A percentile compares a stretch with the other conserved stretches of the same genome.
These are phyloP conservation scores for Neocatenulostroma microsporum DNA, from an alignment of 2,329 filamentous ascomycete species.

Conservation along the genomic window DNA sequence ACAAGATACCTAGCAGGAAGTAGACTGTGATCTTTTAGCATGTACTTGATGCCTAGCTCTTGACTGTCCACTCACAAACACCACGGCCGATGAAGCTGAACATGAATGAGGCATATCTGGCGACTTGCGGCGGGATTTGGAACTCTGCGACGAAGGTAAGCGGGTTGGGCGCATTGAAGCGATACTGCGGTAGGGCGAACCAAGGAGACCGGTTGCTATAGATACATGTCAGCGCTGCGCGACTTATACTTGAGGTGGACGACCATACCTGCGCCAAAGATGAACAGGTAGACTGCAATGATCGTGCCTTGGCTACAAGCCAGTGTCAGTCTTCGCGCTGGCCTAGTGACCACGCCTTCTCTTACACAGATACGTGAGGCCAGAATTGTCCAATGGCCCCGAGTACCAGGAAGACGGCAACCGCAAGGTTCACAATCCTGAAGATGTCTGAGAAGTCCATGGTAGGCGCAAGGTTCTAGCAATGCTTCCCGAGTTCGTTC, in stretches of 20 bases:
- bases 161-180: neutral
- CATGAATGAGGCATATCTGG: slow-evolving; percentile 92
- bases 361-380: slow-evolving; percentile 49
- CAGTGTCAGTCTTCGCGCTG: slow-evolving; percentile 3
- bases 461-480: too few relatives aligned
- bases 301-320: slow-evolving; percentile 60
- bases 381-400: slow-evolving; percentile 74
- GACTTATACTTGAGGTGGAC: neutral
- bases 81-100: slow-evolving; percentile 96
- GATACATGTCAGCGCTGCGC: slow-evolving; percentile 9
- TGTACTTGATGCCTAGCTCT: slow-evolving; percentile 1
- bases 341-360: neutral
- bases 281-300: slow-evolving; percentile 75
- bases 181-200: slow-evolving; percentile 28
- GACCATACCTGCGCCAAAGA: slow-evolving; percentile 74
- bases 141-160: slow-evolving; percentile 55
- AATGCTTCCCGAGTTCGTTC: too few relatives aligned
- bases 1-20: slow-evolving; percentile 83
- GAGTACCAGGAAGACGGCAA: slow-evolving; percentile 78
- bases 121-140: slow-evolving; percentile 85
- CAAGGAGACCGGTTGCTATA: slow-evolving; percentile 53
- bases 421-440: slow-evolving; percentile 86
- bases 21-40: slow-evolving; percentile 58
- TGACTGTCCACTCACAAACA: slow-evolving; percentile 61
- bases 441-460: slow-evolving; percentile 94